These are phyloP conservation scores for Aspergillus tanneri DNA, from an alignment of 2,329 filamentous ascomycete genomes.

Conservation along the genomic window DNA sequence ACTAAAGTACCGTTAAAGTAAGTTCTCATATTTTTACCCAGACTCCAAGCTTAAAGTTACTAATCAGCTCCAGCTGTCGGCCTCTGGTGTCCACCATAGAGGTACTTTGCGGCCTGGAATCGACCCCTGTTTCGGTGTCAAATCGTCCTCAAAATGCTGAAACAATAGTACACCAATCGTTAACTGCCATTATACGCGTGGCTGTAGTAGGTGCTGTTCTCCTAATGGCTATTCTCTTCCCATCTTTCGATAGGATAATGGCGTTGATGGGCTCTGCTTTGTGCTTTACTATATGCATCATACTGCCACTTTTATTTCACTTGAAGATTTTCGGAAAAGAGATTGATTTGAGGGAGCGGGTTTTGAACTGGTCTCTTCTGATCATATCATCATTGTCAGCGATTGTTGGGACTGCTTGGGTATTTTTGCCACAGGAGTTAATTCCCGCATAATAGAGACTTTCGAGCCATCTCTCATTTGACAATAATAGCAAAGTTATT, in stretches of 20 bases:
- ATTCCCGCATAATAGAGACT: constrained; percentile 52
- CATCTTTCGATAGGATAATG: constrained; percentile 86
- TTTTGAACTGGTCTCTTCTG: constrained; percentile 68
- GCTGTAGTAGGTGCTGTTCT: constrained; percentile 70
- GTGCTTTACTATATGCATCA: constrained; percentile 92
- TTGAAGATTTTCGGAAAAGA: constrained; percentile 81
- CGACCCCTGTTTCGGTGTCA: constrained; percentile 38
- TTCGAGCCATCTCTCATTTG: constrained; percentile 21
- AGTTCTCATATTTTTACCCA: constrained; percentile 26
- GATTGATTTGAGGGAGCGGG: constrained; percentile 62
- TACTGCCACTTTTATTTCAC: constrained; percentile 85
- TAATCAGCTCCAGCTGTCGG: constrained; percentile 55
- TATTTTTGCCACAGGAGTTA: constrained; percentile 75
- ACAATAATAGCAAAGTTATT: constrained; percentile 91
- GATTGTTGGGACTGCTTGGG: constrained; percentile 77
- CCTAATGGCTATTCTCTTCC: constrained; percentile 69
- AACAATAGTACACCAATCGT: constrained; percentile 57
- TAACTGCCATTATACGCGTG: constrained; percentile 63
- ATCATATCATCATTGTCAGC: constrained; percentile 68
- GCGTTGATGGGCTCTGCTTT: constrained; percentile 84
- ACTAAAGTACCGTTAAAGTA: constrained; percentile 89
- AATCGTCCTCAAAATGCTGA: constrained; percentile 27
- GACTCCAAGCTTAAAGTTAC: background rate
- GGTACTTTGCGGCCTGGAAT: constrained; percentile 72
- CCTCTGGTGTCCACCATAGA: constrained; percentile 86